Evolutionary conservation across 164 flowering plant genomes (phyloP).

Genomic region (Piper betle): DNA sequence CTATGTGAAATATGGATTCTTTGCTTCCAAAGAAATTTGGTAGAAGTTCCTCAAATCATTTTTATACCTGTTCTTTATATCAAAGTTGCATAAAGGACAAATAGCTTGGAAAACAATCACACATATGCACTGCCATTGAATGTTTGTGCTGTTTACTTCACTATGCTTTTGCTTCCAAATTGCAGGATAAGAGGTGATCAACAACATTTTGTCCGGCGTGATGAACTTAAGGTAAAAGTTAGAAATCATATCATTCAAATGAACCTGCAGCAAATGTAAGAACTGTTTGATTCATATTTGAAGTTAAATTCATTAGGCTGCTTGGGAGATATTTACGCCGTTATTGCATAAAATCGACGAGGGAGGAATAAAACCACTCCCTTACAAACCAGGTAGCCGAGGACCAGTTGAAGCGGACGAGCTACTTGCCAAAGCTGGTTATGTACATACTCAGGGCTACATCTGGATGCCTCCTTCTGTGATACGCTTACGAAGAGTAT

Average conservation of each 20-base stretch:
- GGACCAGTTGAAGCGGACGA: constrained; percentile 85
- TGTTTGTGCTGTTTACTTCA: neutral
- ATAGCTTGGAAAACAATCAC: too few relatives aligned
- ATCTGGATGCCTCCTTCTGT: constrained; percentile 86
- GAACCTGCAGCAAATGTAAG: neutral
- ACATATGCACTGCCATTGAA: neutral
- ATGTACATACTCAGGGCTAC: constrained; percentile 87
- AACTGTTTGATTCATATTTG: constrained; percentile 2
- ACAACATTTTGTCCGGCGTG: constrained; percentile 96
- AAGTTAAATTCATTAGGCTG: constrained; percentile 38
- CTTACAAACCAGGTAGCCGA: constrained; percentile 75
- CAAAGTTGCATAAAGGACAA: too few relatives aligned
- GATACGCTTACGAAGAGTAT: too few relatives aligned
- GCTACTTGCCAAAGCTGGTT: constrained; percentile 62
- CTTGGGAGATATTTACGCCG: constrained; percentile 95
- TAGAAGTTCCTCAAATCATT: too few relatives aligned
- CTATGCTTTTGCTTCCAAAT: constrained; percentile 2
- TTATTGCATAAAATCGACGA: constrained; percentile 77
- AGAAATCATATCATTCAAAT: neutral
- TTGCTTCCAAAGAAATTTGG: too few relatives aligned
- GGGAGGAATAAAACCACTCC: constrained; percentile 52
- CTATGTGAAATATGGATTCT: too few relatives aligned
- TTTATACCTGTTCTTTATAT: too few relatives aligned
- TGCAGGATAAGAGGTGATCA: constrained; percentile 90
- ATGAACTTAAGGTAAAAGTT: constrained; percentile 71